Evolutionary conservation across 495 filamentous ascomycete species (phyloP), one percentile per base, ranked within the genome.

Genomic region (Evernia prunastri): DNA sequence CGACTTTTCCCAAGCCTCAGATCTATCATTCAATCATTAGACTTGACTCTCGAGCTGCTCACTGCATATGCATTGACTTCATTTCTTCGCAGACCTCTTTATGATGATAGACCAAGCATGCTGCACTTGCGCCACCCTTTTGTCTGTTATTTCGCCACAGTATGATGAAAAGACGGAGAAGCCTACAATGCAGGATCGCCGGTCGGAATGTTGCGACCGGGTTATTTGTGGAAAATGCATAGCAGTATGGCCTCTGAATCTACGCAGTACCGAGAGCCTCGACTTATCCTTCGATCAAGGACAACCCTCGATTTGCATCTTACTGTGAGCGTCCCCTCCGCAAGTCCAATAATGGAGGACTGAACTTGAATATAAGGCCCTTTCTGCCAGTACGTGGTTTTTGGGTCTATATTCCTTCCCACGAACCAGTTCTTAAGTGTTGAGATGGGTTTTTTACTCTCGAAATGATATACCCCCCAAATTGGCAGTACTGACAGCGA

Each of bases 161-260:
- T 79, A 78, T 67, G 72, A 79, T 65, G 74, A 77, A 60, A 79
- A 81, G 63, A 77, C 73, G 17, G 83, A 86, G 73, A 86, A 85
- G 69, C 79, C 81, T n/a, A 70, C 78, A 15, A 73, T 76, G 5
- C 70, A 76, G 35, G 74, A 85, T 68, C 75, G 83, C 13, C 74
- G 73, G 42, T 74, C 87, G 53, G 75, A 78, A 49, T 92, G 89
- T 73, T 92, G 89, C 69, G 74, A 73, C 37, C 79, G 89, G 53
- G 73, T 79, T 13, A 88, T 91, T 66, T 92, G 89, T 70, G 80
- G 82, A 5, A 74, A 74, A 47, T 93, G 89, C 76, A 83, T 88
- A 65, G 71, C 77, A 64, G 86, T 86, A 77, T 49, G 27, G 23
- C 23, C 45, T 36, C 17, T 56, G 9, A 12, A 17, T 40, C 47